Percentiles rank a stretch among this genome's conserved stretches.
These are phyloP conservation scores for Lepiota brunneoincarnata DNA, from an alignment of 768 basidiomycete species.

Conservation along the genomic window DNA sequence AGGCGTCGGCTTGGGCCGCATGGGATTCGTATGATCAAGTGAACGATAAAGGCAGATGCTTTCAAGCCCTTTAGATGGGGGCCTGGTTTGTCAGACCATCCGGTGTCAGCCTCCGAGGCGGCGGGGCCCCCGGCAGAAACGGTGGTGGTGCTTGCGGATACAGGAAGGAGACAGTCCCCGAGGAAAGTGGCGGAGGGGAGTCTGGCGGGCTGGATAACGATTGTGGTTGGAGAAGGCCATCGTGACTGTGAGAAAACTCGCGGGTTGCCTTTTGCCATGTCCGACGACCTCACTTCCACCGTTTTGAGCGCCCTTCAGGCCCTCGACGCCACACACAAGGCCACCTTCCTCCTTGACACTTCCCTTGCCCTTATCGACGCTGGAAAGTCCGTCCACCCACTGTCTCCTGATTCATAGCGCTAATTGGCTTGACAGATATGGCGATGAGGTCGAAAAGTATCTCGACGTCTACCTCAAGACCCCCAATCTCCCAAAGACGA, in stretches of 20 bases:
- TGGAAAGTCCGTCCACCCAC: slow-evolving; percentile 39
- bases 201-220: too few species aligned
- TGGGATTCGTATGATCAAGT: too few species aligned
- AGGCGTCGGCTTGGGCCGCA: too few species aligned
- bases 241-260: neutral
- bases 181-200: too few species aligned
- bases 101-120: too few species aligned
- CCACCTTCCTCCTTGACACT: slow-evolving; percentile 49
- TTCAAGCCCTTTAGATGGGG: too few species aligned
- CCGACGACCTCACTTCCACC: slow-evolving; percentile 51
- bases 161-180: too few species aligned
- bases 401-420: neutral
- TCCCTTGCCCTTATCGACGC: slow-evolving; percentile 45
- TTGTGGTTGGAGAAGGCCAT: too few species aligned
- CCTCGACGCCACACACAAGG: slow-evolving; percentile 41
- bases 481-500: slow-evolving; percentile 49
- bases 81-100: too few species aligned
- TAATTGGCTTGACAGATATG: slow-evolving; percentile 42
- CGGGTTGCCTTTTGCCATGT: slow-evolving; percentile 15
- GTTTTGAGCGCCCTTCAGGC: slow-evolving; percentile 47
- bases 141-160: too few species aligned
- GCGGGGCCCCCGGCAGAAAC: too few species aligned
- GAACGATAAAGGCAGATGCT: too few species aligned
- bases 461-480: slow-evolving; percentile 65
- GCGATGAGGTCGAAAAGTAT: slow-evolving; percentile 61